These are phyloP conservation scores for Pogostemon cablin DNA, from an alignment of 257 asterid species.

Conservation along the genomic window DNA sequence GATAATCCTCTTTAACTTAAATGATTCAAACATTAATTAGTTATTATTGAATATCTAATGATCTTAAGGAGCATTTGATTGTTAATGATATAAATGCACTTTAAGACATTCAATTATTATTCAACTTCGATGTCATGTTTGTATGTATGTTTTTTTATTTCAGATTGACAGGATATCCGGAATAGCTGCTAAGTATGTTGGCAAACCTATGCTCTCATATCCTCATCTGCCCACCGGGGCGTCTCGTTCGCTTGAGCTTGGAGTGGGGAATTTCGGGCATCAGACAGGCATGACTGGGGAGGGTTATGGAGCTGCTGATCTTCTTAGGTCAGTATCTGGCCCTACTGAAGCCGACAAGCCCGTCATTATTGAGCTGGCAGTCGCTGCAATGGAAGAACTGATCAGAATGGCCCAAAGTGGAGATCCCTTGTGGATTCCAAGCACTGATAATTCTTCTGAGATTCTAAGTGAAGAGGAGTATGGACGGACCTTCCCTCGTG, in stretches of 20 bases:
- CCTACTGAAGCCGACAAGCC: conserved; percentile 77
- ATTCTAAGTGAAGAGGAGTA: conserved; percentile 73
- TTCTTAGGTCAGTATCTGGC: conserved; percentile 57
- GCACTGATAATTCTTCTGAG: conserved; percentile 45
- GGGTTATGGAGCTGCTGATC: conserved; percentile 55
- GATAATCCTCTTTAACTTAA: too few species aligned
- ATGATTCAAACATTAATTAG: not conserved
- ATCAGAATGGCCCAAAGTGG: conserved; percentile 63
- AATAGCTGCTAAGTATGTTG: conserved; percentile 75
- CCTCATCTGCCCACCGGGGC: conserved; percentile 51
- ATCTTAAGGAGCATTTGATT: too few species aligned
- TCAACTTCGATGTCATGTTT: not conserved
- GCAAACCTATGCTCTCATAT: conserved; percentile 66
- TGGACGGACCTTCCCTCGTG: conserved; percentile 69
- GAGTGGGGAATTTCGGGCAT: conserved; percentile 53
- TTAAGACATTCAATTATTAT: not conserved
- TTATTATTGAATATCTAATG: not conserved
- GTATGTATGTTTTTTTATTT: not conserved
- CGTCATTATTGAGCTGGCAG: conserved; percentile 67
- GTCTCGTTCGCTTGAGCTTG: conserved; percentile 60
- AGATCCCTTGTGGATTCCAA: conserved; percentile 66
- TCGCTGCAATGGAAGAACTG: conserved; percentile 86
- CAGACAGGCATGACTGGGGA: conserved; percentile 55
- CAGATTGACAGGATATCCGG: conserved; percentile 78
- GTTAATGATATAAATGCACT: not conserved